Base-by-base conservation (phyloP, 768 basidiomycete species). In the Dioszegia crocea region DNA sequence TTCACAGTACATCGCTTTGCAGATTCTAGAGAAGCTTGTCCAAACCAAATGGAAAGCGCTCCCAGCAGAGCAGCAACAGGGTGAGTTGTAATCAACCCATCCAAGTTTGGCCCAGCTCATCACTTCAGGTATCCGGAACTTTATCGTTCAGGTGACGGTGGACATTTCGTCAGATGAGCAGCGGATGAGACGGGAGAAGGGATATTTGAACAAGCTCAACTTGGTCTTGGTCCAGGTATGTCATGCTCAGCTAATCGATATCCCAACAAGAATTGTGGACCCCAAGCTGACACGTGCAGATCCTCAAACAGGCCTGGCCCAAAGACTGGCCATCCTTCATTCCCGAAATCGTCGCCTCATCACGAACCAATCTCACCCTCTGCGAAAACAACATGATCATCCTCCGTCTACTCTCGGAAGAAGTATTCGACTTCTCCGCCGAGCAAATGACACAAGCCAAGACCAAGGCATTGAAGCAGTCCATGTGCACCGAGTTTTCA, bases 341-440 rank as follows among this genome's bases (percentile, higher is more conserved):
- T 70, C 86, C 89, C 11, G 93, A 98, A 78, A 88, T 98, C 45
- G 92, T 98, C 59, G 88, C 92, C 67, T 96, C 94, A 8, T 98
- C 94, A 43, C 94, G 94, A 78, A 91, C 90, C 41, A 97, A 92
- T 75, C 84, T 97, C 39, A 86, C 89, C 1, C 84, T 98, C 29
- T 98, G 96, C 83, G 96, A 99, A 80, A 99, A 99, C 83, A 99
- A 99, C 80, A 99, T 99, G 96, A 84, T 91, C 77, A 98, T 99
- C 75, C 83, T 98, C 67, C 89, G 90, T 73, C 83, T 99, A 12
- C 83, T 98, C n/a, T 94, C 91, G 0, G 96, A 99, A 74, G 96
- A 99, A 77, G 91, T 99, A 59, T 99, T 99, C 73, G 96, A 99
- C 77, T 99, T 88, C 78, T 96, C 92, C 3, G 91, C 96, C 2